Evolutionary conservation across 352 stramenopile species (phyloP).

Genomic region (Pythium aristosporum): DNA sequence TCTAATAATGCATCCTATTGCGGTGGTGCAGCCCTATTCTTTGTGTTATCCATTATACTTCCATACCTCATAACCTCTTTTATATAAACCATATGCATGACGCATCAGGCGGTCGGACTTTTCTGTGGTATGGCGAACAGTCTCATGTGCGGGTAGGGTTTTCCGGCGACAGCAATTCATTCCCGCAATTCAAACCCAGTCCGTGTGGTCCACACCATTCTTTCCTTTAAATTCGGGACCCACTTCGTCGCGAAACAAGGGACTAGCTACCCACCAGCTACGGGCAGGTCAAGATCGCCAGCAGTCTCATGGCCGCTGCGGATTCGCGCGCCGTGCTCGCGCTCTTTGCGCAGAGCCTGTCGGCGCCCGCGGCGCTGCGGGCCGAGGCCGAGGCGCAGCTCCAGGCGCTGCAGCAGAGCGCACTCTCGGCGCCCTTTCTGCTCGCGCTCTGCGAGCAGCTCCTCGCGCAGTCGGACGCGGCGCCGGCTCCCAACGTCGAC

Average conservation of each 20-base stretch:
- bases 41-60: too few species aligned
- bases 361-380: constrained; percentile 37
- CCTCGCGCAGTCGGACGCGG: constrained; percentile 27
- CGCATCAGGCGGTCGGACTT: too few species aligned
- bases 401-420: constrained; percentile 42
- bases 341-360: constrained; percentile 53
- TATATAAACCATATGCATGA: too few species aligned
- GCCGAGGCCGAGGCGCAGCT: constrained; percentile 55
- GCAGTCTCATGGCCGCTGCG: constrained; percentile 10
- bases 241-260: constrained; percentile 15
- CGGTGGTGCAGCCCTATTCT: too few species aligned
- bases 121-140: too few species aligned
- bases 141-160: background rate
- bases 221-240: background rate
- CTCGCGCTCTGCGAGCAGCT: constrained; percentile 44
- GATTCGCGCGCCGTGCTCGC: constrained; percentile 34
- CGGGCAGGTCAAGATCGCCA: background rate
- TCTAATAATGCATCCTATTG: too few species aligned
- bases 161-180: constrained; percentile 9
- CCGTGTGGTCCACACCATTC: constrained; percentile 17
- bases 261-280: constrained; percentile 25
- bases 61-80: too few species aligned
- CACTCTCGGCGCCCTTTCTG: constrained; percentile 39
- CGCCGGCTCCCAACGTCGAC: constrained; percentile 24
- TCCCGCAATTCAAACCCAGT: constrained; percentile 18